These are phyloP conservation scores for Acanthamoeba healyi DNA, from an alignment of 208 protist species.

Conservation along the genomic window DNA sequence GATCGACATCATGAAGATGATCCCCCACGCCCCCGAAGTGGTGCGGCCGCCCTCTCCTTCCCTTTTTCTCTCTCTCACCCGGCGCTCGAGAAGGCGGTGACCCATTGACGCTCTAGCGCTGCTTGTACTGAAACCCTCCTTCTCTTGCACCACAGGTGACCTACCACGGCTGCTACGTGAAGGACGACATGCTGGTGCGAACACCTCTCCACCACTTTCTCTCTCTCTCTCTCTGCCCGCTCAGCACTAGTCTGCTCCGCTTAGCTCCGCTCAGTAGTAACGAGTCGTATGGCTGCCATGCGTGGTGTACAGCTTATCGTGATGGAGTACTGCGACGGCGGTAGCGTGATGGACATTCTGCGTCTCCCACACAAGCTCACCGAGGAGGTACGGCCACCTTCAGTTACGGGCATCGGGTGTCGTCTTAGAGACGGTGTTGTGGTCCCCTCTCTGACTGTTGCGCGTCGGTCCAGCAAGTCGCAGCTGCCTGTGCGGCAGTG, in stretches of 20 bases:
- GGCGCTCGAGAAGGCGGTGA: too few relatives aligned
- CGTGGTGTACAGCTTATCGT: neutral
- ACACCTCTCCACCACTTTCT: neutral
- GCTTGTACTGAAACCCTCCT: too few relatives aligned
- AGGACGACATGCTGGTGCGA: constrained; percentile 48
- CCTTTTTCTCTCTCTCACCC: too few relatives aligned
- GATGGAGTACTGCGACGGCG: constrained; percentile 62
- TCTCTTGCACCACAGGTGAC: constrained; percentile 38
- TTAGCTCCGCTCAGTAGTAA: neutral
- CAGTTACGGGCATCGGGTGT: too few relatives aligned
- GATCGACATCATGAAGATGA: constrained; percentile 69
- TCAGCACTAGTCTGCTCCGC: too few relatives aligned
- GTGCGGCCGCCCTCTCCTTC: neutral
- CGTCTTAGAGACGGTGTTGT: too few relatives aligned
- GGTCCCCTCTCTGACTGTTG: too few relatives aligned
- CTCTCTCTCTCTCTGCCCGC: neutral
- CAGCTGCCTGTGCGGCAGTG: constrained; percentile 40
- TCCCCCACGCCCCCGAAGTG: constrained; percentile 29
- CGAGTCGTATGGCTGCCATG: neutral
- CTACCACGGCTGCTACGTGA: constrained; percentile 55
- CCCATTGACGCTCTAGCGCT: too few relatives aligned
- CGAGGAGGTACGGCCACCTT: constrained; percentile 17
- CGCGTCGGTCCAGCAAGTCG: neutral
- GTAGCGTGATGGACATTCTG: constrained; percentile 54
- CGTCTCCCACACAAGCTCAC: constrained; percentile 20